Base-by-base conservation (phyloP, 495 filamentous ascomycete genomes). In the Tuber microsphaerosporum region DNA sequence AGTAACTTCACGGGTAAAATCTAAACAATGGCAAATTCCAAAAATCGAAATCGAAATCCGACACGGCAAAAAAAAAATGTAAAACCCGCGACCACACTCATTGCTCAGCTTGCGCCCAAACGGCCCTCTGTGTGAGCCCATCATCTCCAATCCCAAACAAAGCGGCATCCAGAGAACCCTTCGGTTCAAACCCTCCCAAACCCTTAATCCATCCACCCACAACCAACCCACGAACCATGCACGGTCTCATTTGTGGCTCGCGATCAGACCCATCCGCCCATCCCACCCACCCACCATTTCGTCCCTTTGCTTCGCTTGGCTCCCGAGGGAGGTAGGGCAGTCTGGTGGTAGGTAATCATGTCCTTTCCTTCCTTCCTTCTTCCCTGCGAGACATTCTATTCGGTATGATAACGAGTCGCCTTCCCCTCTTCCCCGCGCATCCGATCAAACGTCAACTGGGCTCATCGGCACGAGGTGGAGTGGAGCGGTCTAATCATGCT, bases 231-330 rank as follows among this genome's bases (percentile, higher is more conserved):
- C 51, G 7, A 61, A 61, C 51, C 51, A 22, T 9, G 51, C 51
- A 26, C 51, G 51, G 51, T 61, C 51, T 61, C 51, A 61, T 26
- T 61, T 61, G 51, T 61, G 51, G 51, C 51, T 61, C 51, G 51
- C 51, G 51, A 61, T 61, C 51, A 61, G 51, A 61, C 51, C n/a
- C 22, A 22, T 31, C 51, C 51, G 12, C 10, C n/a, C 22, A 61
- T 4, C n/a, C 51, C 10, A 26, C 10, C 51, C 51, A 12, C n/a
- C n/a, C n/a, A 3, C n/a, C 26, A 4, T 31, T 61, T 26, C n/a
- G n/a, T 14, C n/a, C n/a, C 22, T 31, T 61, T 22, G n/a, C 51
- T 61, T 61, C 22, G 51, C n/a, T 31, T 20, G n/a, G 51, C 51
- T 26, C 3, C 8, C 51, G 26, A 61, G 46, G 20, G 42, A 43